A percentile compares a stretch with the other conserved stretches of the same genome.
Conservation (phyloP, 75 land plant species). For the Picea glauca region DNA sequence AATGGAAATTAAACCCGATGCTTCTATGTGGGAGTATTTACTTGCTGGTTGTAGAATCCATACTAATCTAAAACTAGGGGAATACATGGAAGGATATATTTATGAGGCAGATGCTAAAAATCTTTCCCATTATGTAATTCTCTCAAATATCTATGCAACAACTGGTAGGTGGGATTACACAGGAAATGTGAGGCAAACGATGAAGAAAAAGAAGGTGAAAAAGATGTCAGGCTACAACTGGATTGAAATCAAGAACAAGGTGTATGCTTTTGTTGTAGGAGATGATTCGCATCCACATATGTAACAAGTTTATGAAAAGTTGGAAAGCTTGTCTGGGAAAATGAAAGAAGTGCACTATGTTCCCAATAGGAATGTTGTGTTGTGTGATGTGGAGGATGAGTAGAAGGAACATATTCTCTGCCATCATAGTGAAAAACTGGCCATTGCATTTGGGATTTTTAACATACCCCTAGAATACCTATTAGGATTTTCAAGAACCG, state of each 20-base stretch:
- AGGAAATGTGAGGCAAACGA: constrained; percentile 16
- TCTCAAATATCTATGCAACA: constrained; percentile 31
- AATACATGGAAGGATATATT: constrained; percentile 3
- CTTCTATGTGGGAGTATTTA: constrained; percentile 23
- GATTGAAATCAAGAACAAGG: constrained; percentile 23
- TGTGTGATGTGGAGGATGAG: constrained; percentile 22
- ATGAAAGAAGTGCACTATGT: constrained; percentile 19
- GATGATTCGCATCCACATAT: constrained; percentile 19
- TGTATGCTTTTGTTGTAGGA: constrained; percentile 31
- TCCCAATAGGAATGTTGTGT: constrained; percentile 9
- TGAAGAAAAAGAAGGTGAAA: constrained; percentile 13
- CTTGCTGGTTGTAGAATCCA: constrained; percentile 26
- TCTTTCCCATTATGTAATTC: constrained; percentile 23
- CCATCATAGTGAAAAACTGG: constrained; percentile 32
- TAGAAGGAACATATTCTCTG: constrained; percentile 17
- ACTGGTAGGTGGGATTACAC: constrained; percentile 22
- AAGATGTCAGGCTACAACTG: constrained; percentile 25
- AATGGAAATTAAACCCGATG: constrained; percentile 13
- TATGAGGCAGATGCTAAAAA: constrained; percentile 17
- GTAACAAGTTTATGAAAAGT: constrained; percentile 17
- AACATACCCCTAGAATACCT: not conserved
- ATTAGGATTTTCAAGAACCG: constrained; percentile 23
- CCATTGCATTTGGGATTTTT: constrained; percentile 29
- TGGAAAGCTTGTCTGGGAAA: constrained; percentile 14
- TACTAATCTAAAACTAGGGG: constrained; percentile 20